phyloP scores from a whole-genome alignment of 768 basidiomycete genomes.

The Clitopilus passeckerianus region DNA sequence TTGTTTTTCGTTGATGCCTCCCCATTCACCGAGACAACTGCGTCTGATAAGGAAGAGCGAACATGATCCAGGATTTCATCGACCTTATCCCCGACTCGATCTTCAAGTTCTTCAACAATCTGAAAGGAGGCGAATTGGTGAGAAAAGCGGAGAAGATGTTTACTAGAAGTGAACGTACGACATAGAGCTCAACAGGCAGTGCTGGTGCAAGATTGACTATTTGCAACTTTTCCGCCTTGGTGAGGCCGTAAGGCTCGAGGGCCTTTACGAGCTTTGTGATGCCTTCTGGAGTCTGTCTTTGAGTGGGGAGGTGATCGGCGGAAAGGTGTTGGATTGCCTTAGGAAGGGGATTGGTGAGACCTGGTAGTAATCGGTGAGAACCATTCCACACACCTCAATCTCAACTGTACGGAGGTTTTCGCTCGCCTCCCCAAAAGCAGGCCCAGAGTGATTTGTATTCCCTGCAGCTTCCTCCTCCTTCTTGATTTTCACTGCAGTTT shows the following conservation, averaged over 20 bases:
- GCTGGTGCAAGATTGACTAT: conserved; percentile 88
- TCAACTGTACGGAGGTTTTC: conserved; percentile 85
- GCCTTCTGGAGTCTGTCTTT: conserved; percentile 56
- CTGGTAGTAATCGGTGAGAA: too few relatives aligned
- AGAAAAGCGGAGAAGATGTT: background rate
- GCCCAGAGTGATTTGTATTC: background rate
- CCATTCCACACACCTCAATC: conserved; percentile 53
- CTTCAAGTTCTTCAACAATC: conserved; percentile 92
- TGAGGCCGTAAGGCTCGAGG: conserved; percentile 67
- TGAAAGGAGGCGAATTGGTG: conserved; percentile 20
- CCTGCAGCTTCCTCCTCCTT: conserved; percentile 67
- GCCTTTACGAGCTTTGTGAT: conserved; percentile 62
- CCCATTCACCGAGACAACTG: conserved; percentile 1
- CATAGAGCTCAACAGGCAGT: conserved; percentile 80
- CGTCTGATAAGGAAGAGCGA: conserved; percentile 29
- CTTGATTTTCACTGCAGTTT: conserved; percentile 67
- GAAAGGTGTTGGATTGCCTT: conserved; percentile 86
- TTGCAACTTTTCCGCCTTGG: conserved; percentile 90
- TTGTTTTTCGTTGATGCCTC: background rate
- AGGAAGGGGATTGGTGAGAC: background rate
- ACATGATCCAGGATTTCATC: conserved; percentile 63
- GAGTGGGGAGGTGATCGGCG: conserved; percentile 66
- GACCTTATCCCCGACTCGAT: conserved; percentile 67
- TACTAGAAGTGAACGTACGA: conserved; percentile 48
- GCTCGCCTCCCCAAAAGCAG: conserved; percentile 41